Conservation (phyloP, 345 rosid species). For the Iberis pinnata region DNA sequence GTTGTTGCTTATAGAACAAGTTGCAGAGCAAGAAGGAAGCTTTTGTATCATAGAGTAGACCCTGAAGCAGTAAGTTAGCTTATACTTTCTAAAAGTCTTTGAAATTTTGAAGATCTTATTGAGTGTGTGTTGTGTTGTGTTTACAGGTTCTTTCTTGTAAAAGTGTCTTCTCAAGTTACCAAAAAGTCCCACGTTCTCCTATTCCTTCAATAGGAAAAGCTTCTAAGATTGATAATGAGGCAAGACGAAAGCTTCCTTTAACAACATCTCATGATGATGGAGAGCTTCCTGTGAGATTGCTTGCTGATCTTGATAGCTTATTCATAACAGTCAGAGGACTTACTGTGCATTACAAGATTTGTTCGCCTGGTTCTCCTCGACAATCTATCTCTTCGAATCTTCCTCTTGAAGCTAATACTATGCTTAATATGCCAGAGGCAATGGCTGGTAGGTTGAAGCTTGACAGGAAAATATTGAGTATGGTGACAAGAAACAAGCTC, state of each 20-base stretch:
- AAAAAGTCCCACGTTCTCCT: conserved; percentile 92
- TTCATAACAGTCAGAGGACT: conserved; percentile 59
- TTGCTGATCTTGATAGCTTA: conserved; percentile 78
- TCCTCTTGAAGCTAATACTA: conserved; percentile 37
- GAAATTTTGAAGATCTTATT: background rate
- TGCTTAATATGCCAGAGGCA: conserved; percentile 39
- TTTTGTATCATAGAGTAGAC: conserved; percentile 76
- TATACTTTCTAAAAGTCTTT: no score
- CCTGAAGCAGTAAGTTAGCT: conserved; percentile 87
- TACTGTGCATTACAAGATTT: conserved; percentile 76
- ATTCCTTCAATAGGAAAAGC: conserved; percentile 63
- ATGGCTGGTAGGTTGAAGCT: conserved; percentile 48
- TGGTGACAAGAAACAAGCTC: conserved; percentile 38
- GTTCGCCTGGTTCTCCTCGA: conserved; percentile 50
- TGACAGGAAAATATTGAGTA: conserved; percentile 45
- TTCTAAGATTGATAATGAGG: conserved; percentile 60
- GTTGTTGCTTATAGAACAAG: conserved; percentile 93
- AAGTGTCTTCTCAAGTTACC: conserved; percentile 69
- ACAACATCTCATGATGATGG: conserved; percentile 45
- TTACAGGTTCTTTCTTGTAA: conserved; percentile 83
- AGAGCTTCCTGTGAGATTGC: conserved; percentile 58
- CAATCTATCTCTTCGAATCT: conserved; percentile 42
- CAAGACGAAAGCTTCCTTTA: conserved; percentile 51
- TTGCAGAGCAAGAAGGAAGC: conserved; percentile 83
- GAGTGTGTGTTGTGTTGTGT: no score